Percentiles rank a stretch among this genome's conserved stretches.
These are phyloP conservation scores for Mycosphaerella sp. DNA, from an alignment of 2,329 filamentous ascomycete genomes.

Conservation along the genomic window DNA sequence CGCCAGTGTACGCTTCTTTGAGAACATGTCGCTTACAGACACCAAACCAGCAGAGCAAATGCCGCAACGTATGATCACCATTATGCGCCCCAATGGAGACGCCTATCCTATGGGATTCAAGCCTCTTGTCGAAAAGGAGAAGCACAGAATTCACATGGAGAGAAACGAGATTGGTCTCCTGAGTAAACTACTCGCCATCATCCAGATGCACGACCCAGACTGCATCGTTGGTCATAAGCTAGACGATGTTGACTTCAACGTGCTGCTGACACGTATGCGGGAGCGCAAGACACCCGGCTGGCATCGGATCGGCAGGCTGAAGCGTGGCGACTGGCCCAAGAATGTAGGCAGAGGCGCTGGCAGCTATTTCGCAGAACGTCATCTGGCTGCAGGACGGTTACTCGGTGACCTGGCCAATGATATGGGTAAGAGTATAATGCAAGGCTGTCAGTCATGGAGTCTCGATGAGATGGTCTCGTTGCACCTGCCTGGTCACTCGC, in stretches of 20 bases:
- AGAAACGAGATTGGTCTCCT: slow-evolving; percentile 80
- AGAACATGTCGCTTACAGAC: slow-evolving; percentile 79
- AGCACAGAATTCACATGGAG: slow-evolving; percentile 70
- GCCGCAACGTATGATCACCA: slow-evolving; percentile 82
- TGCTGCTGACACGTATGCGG: slow-evolving; percentile 76
- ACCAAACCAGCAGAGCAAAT: slow-evolving; percentile 84
- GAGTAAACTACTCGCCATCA: slow-evolving; percentile 79
- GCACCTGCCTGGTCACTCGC: slow-evolving; percentile 67
- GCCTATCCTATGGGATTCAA: slow-evolving; percentile 86
- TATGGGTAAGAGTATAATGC: slow-evolving; percentile 94
- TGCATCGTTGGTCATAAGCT: slow-evolving; percentile 89
- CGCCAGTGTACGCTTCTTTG: slow-evolving; percentile 86
- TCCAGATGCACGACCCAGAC: slow-evolving; percentile 85
- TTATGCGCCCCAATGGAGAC: slow-evolving; percentile 69
- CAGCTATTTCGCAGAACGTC: slow-evolving; percentile 87
- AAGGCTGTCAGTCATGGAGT: slow-evolving; percentile 96
- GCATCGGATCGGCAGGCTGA: slow-evolving; percentile 85
- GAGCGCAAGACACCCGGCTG: slow-evolving; percentile 90
- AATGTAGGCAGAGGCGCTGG: slow-evolving; percentile 79
- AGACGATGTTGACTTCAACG: slow-evolving; percentile 95
- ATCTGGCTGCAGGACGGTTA: slow-evolving; percentile 79
- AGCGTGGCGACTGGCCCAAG: slow-evolving; percentile 77
- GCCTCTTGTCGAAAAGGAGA: slow-evolving; percentile 63
- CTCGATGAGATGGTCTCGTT: slow-evolving; percentile 95
- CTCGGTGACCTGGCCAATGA: slow-evolving; percentile 95